phyloP scores from a whole-genome alignment of 192 early-diverging fungal genomes.

The Lunasporangiospora selenospora region DNA sequence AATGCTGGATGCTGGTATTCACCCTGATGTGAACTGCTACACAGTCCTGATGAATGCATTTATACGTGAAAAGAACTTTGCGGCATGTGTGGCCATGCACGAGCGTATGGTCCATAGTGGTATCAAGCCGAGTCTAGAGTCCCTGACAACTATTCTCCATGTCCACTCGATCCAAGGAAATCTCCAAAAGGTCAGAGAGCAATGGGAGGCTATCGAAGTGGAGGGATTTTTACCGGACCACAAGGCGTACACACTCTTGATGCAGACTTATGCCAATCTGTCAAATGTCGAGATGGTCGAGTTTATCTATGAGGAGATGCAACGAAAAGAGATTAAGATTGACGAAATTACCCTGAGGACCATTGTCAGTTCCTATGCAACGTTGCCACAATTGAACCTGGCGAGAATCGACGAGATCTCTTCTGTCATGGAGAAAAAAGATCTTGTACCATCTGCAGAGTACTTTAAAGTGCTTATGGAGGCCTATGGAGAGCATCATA shows the following conservation, averaged over 20 bases:
- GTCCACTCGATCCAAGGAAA: constrained; percentile 22
- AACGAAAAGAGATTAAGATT: constrained; percentile 1
- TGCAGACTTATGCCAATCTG: constrained; percentile 26
- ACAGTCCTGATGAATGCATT: constrained; percentile 35
- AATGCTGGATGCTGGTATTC: constrained; percentile 32
- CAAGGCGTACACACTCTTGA: constrained; percentile 26
- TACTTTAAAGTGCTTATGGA: constrained; percentile 25
- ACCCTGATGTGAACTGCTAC: constrained; percentile 34
- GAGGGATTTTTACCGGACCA: constrained; percentile 25
- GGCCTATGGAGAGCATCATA: constrained; percentile 17
- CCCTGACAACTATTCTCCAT: constrained; percentile 25
- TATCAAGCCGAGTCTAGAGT: constrained; percentile 14
- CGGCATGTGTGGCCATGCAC: constrained; percentile 5
- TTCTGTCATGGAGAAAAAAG: constrained; percentile 9
- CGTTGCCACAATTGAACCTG: constrained; percentile 16
- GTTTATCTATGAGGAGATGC: constrained; percentile 34
- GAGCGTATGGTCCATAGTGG: constrained; percentile 22
- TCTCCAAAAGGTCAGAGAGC: constrained; percentile 20
- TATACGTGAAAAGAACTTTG: constrained; percentile 23
- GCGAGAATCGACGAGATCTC: constrained; percentile 23
- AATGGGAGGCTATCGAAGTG: constrained; percentile 26
- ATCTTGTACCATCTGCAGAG: constrained; percentile 22
- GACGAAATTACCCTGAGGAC: constrained; percentile 23
- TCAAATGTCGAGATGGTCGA: constrained; percentile 42
- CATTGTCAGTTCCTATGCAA: constrained; percentile 8